Evolutionary conservation across 192 early-diverging fungal species (phyloP).

Genomic region (Podila clonocystis): DNA sequence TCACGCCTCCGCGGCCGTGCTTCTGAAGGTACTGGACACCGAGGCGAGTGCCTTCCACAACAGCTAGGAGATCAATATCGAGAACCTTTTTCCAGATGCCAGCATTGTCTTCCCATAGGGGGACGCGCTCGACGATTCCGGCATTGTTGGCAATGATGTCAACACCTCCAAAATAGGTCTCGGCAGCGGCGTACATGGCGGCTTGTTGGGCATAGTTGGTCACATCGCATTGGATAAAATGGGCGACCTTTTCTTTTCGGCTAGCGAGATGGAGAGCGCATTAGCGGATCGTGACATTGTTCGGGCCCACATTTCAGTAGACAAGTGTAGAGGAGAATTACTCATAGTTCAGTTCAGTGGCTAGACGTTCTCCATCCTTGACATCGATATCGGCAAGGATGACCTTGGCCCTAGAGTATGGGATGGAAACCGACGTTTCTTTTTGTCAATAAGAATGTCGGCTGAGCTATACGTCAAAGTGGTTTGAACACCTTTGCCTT

Average conservation of each 20-base stretch:
- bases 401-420: constrained; percentile 58
- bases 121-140: constrained; percentile 56
- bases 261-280: too few species aligned
- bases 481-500: background rate
- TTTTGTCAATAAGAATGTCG: too few species aligned
- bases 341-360: constrained; percentile 37
- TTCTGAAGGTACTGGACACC: constrained; percentile 67
- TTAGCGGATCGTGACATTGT: too few species aligned
- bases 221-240: constrained; percentile 67
- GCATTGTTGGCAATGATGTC: constrained; percentile 75
- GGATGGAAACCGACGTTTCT: too few species aligned
- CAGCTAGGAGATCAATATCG: constrained; percentile 80
- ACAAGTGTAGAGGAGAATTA: constrained; percentile 1
- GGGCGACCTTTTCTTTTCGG: constrained; percentile 47
- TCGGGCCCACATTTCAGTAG: too few species aligned
- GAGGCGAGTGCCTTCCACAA: constrained; percentile 78
- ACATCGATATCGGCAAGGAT: constrained; percentile 71
- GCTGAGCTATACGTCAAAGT: background rate
- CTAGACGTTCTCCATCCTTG: constrained; percentile 24
- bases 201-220: constrained; percentile 39
- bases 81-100: constrained; percentile 64
- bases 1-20: constrained; percentile 56
- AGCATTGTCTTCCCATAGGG: constrained; percentile 56
- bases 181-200: constrained; percentile 51
- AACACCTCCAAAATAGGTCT: constrained; percentile 62